Conservation (phyloP, 345 rosid genomes). For the Sisymbrium irio region DNA sequence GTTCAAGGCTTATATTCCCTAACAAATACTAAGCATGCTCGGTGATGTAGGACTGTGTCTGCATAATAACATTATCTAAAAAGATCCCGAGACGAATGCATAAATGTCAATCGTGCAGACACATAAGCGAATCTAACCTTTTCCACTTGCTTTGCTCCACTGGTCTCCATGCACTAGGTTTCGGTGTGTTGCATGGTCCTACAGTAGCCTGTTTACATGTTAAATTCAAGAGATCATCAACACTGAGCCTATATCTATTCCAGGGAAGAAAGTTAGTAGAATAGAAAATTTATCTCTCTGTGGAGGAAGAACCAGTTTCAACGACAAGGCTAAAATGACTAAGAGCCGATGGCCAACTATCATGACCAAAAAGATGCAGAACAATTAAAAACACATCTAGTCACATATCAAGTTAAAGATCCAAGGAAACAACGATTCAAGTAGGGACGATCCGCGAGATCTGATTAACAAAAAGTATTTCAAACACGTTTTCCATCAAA, state of each 20-base stretch:
- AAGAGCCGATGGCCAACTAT: not conserved
- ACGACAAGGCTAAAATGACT: not conserved
- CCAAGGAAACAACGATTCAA: not conserved
- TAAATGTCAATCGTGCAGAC: not conserved
- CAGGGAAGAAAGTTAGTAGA: not conserved
- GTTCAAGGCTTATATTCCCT: slow-evolving; percentile 1
- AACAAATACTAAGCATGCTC: slow-evolving; percentile 11
- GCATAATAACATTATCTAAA: not conserved
- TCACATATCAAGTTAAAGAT: too few species aligned
- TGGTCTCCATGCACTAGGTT: slow-evolving; percentile 95
- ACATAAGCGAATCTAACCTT: slow-evolving; percentile 54
- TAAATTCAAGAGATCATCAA: slow-evolving; percentile 24
- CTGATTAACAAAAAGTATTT: not conserved
- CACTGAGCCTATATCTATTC: slow-evolving; percentile 20
- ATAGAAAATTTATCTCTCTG: not conserved
- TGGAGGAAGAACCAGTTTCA: not conserved
- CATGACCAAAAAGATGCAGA: not conserved
- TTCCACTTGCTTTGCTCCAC: slow-evolving; percentile 96
- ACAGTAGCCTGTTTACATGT: slow-evolving; percentile 70
- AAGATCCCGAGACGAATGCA: not conserved
- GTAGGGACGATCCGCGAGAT: slow-evolving; percentile 4
- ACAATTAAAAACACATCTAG: too few species aligned
- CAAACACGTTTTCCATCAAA: not conserved
- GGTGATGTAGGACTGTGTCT: not conserved
- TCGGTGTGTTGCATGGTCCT: slow-evolving; percentile 85